Evolutionary conservation across 495 filamentous ascomycete genomes (phyloP).

Genomic region (Penicillium salamii): DNA sequence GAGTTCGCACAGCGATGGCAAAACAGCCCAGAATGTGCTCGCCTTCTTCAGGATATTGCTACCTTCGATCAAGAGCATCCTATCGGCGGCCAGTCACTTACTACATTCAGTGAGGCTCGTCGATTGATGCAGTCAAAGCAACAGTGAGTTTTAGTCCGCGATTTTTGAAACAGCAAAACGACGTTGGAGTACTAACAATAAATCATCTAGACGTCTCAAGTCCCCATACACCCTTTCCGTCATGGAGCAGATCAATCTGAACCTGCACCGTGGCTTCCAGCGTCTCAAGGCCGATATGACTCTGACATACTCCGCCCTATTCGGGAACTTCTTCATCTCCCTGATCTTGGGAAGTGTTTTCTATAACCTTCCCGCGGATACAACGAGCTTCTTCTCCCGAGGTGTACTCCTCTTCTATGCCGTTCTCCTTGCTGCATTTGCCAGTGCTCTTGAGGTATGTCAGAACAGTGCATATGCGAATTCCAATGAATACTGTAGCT

Average conservation of each 20-base stretch:
- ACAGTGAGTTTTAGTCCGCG: too few species aligned
- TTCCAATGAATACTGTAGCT: too few species aligned
- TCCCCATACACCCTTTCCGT: conserved; percentile 27
- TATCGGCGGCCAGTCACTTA: conserved; percentile 28
- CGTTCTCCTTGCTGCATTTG: background rate
- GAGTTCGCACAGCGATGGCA: background rate
- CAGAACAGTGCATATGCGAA: too few species aligned
- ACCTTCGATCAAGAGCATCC: too few species aligned
- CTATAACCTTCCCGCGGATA: conserved; percentile 61
- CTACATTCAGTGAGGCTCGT: conserved; percentile 10
- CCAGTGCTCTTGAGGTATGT: background rate
- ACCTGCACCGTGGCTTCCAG: conserved; percentile 35
- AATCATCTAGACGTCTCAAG: too few species aligned
- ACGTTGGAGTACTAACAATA: too few species aligned
- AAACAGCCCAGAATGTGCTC: conserved; percentile 33
- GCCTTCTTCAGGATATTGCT: too few species aligned
- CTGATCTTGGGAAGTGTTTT: conserved; percentile 76
- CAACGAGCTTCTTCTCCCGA: conserved; percentile 65
- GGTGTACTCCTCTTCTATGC: conserved; percentile 44
- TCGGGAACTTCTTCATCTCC: conserved; percentile 66
- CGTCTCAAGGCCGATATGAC: conserved; percentile 60
- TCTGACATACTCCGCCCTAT: conserved; percentile 58
- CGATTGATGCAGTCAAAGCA: conserved; percentile 18
- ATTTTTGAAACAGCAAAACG: too few species aligned
- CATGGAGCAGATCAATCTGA: conserved; percentile 30